Conservation (phyloP, 768 basidiomycete species). For the Pisolithus marmoratus region DNA sequence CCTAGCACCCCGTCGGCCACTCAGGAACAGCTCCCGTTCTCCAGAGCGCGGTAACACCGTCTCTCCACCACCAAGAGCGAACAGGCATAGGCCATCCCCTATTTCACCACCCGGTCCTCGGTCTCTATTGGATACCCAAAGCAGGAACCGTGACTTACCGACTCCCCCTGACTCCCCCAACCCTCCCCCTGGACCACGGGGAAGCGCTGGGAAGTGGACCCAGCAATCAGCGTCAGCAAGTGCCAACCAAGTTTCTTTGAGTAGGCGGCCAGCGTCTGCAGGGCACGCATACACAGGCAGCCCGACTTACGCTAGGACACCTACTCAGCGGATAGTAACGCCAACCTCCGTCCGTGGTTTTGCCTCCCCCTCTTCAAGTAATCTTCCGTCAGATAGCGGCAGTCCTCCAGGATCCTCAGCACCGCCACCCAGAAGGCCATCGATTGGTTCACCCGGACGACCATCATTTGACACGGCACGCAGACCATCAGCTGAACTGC, state of each 20-base stretch:
- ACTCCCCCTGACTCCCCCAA: slow-evolving; percentile 47
- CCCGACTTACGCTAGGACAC: slow-evolving; percentile 39
- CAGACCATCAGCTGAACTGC: slow-evolving; percentile 24
- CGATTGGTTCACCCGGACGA: slow-evolving; percentile 18
- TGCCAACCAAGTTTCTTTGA: slow-evolving; percentile 37
- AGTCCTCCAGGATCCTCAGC: slow-evolving; percentile 24
- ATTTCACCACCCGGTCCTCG: slow-evolving; percentile 24
- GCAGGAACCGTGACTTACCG: slow-evolving; percentile 33
- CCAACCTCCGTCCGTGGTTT: slow-evolving; percentile 37
- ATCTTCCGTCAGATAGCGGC: slow-evolving; percentile 36
- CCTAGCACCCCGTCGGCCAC: slow-evolving; percentile 29
- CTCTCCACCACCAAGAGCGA: slow-evolving; percentile 19
- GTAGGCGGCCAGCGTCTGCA: slow-evolving; percentile 35
- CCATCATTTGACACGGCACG: slow-evolving; percentile 28
- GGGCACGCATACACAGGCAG: slow-evolving; percentile 34
- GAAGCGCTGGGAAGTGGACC: slow-evolving; percentile 29
- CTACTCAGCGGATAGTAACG: slow-evolving; percentile 34
- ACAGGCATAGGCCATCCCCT: slow-evolving; percentile 28
- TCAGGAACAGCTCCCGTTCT: slow-evolving; percentile 15
- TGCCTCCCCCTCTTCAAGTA: slow-evolving; percentile 45
- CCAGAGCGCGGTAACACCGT: slow-evolving; percentile 26
- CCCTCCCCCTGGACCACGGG: slow-evolving; percentile 35
- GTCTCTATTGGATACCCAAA: slow-evolving; percentile 32
- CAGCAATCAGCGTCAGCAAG: slow-evolving; percentile 33
- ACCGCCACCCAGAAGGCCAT: slow-evolving; percentile 23